Conservation (phyloP, 129 eudicot species). For the Chrysanthemum seticuspe region DNA sequence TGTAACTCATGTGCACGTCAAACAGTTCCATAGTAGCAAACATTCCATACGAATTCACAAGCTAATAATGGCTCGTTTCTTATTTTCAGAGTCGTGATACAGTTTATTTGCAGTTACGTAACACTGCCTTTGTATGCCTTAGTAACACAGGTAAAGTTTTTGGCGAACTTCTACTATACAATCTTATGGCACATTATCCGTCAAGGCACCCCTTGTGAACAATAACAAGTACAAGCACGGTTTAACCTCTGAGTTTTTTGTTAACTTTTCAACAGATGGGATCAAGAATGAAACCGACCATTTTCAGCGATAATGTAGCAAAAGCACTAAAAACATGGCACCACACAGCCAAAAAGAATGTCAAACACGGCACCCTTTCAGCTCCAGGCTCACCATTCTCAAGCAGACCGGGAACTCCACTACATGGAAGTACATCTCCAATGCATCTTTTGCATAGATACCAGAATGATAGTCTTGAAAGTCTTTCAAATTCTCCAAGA, state of each 20-base stretch:
- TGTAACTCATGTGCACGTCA: neutral
- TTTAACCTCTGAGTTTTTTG: neutral
- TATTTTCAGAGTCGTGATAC: slow-evolving; percentile 56
- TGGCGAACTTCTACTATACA: slow-evolving; percentile 8
- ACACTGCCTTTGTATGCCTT: slow-evolving; percentile 84
- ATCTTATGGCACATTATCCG: too few relatives aligned
- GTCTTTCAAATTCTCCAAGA: slow-evolving; percentile 39
- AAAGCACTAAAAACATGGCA: slow-evolving; percentile 58
- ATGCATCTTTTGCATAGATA: slow-evolving; percentile 46
- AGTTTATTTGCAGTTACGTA: slow-evolving; percentile 70
- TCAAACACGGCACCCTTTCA: slow-evolving; percentile 44
- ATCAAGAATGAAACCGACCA: slow-evolving; percentile 57
- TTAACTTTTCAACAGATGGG: slow-evolving; percentile 51
- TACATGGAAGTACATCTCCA: slow-evolving; percentile 52
- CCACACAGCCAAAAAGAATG: slow-evolving; percentile 50
- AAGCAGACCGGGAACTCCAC: slow-evolving; percentile 56
- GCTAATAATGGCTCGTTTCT: slow-evolving; percentile 1
- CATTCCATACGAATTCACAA: neutral
- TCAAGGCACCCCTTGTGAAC: too few relatives aligned
- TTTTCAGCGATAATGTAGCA: slow-evolving; percentile 61
- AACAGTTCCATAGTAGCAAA: neutral
- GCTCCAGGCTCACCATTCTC: slow-evolving; percentile 50
- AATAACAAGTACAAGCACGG: neutral
- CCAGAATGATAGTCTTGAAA: slow-evolving; percentile 30
- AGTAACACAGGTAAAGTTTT: slow-evolving; percentile 66